Evolutionary conservation across 1,139 yeast genomes (phyloP).

Genomic region (Geotrichum phurueaensis): DNA sequence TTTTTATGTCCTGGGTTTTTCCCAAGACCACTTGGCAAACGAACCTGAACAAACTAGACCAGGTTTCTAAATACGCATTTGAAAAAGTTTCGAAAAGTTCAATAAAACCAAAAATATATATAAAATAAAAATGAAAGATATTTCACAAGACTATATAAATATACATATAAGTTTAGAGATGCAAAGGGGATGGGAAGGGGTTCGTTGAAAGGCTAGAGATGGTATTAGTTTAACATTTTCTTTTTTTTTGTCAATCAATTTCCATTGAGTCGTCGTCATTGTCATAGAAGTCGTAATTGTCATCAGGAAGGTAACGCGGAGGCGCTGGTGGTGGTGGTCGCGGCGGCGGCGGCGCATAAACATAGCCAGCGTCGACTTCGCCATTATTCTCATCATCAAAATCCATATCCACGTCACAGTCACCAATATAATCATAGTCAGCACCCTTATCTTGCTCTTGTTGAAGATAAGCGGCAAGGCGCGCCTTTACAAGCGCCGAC

Average conservation of each 20-base stretch:
- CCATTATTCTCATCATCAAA: not conserved
- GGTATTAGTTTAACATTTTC: not conserved
- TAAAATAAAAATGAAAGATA: too few species aligned
- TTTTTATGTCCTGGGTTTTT: too few species aligned
- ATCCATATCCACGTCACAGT: constrained; percentile 2
- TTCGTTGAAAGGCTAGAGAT: too few species aligned
- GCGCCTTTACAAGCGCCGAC: not conserved
- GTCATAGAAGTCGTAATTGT: not conserved
- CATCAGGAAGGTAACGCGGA: not conserved
- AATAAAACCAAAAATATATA: too few species aligned
- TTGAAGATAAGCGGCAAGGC: not conserved
- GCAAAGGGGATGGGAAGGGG: not conserved
- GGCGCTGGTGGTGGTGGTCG: too few species aligned
- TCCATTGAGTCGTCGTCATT: constrained; percentile 14
- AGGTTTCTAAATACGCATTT: too few species aligned
- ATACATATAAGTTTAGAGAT: too few species aligned
- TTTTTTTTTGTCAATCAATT: not conserved
- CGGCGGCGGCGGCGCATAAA: not conserved
- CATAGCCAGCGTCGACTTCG: not conserved
- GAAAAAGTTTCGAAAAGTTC: too few species aligned
- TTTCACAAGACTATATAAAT: too few species aligned
- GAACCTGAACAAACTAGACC: too few species aligned
- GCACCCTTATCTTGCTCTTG: not conserved
- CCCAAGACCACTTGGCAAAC: too few species aligned
- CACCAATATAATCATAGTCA: not conserved